Percentiles rank a stretch among this genome's conserved stretches.
phyloP scores from a whole-genome alignment of 1,139 yeast species.

The Pichia sp. region DNA sequence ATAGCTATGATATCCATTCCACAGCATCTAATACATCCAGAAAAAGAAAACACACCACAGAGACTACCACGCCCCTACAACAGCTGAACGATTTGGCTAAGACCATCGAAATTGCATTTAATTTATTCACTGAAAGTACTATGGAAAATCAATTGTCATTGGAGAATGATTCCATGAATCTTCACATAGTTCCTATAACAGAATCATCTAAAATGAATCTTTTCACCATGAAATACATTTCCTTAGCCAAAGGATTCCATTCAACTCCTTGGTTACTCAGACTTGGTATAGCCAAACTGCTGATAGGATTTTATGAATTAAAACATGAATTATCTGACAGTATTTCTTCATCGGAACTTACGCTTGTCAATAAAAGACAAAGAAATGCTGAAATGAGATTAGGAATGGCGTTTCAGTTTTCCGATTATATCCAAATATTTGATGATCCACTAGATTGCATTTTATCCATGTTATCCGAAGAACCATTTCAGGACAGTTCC shows the following conservation, averaged over 20 bases:
- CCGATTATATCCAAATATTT: slow-evolving; percentile 8
- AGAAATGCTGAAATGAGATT: not conserved
- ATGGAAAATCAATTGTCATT: slow-evolving; percentile 27
- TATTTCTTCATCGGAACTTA: not conserved
- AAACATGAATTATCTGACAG: slow-evolving; percentile 1
- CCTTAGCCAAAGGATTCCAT: slow-evolving; percentile 27
- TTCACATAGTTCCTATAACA: slow-evolving; percentile 17
- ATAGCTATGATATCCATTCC: not conserved
- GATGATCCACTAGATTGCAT: slow-evolving; percentile 13
- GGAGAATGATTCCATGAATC: slow-evolving; percentile 27
- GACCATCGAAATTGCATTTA: slow-evolving; percentile 19
- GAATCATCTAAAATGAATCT: slow-evolving; percentile 25
- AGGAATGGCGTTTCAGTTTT: slow-evolving; percentile 4
- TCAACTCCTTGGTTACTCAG: slow-evolving; percentile 37
- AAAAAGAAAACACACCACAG: not conserved
- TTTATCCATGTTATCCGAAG: slow-evolving; percentile 11
- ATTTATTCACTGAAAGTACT: slow-evolving; percentile 19
- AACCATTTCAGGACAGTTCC: not conserved
- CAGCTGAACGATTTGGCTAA: slow-evolving; percentile 16
- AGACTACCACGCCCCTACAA: not conserved
- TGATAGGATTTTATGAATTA: slow-evolving; percentile 32
- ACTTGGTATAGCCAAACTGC: slow-evolving; percentile 34
- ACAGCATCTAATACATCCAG: not conserved
- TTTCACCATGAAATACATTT: slow-evolving; percentile 35
- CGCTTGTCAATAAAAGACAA: slow-evolving; percentile 2